phyloP scores from a whole-genome alignment of 768 basidiomycete genomes.

The Pholiota molesta region DNA sequence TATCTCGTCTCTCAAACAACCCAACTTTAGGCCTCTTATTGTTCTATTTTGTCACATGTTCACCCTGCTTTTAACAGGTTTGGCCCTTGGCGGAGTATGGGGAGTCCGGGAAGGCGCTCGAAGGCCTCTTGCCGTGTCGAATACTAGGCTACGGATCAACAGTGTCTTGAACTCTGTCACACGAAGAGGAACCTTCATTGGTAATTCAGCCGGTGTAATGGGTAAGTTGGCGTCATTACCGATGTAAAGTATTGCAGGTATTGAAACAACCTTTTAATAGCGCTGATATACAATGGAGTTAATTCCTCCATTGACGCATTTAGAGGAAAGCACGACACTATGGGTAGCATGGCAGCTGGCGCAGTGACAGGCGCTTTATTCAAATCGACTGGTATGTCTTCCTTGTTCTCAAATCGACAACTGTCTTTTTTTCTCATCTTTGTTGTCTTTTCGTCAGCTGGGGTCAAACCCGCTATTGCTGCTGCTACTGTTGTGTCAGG shows the following conservation, averaged over 20 bases:
- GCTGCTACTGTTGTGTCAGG: slow-evolving; percentile 90
- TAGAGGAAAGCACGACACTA: slow-evolving; percentile 89
- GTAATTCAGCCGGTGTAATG: slow-evolving; percentile 96
- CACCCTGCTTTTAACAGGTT: slow-evolving; percentile 72
- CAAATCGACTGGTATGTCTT: slow-evolving; percentile 87
- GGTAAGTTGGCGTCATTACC: slow-evolving; percentile 63
- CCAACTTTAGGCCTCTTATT: slow-evolving; percentile 76
- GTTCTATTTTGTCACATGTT: slow-evolving; percentile 82
- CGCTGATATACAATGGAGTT: slow-evolving; percentile 93
- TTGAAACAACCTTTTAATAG: slow-evolving; percentile 55
- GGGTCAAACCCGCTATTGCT: slow-evolving; percentile 85
- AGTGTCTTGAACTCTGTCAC: slow-evolving; percentile 97
- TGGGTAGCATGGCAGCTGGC: slow-evolving; percentile 92
- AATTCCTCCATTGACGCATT: slow-evolving; percentile 91
- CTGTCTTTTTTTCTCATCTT: slow-evolving; percentile 35
- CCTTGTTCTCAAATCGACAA: slow-evolving; percentile 29
- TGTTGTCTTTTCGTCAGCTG: slow-evolving; percentile 65
- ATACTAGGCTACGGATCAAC: slow-evolving; percentile 90
- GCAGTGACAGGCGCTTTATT: slow-evolving; percentile 88
- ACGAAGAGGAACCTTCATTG: slow-evolving; percentile 94
- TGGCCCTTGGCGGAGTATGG: slow-evolving; percentile 94
- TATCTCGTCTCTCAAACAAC: slow-evolving; percentile 60
- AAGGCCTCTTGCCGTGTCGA: slow-evolving; percentile 85
- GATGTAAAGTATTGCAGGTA: slow-evolving; percentile 32
- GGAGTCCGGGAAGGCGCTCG: slow-evolving; percentile 93